phyloP scores from a whole-genome alignment of 768 basidiomycete species.

The Calocybe gangraenosa region DNA sequence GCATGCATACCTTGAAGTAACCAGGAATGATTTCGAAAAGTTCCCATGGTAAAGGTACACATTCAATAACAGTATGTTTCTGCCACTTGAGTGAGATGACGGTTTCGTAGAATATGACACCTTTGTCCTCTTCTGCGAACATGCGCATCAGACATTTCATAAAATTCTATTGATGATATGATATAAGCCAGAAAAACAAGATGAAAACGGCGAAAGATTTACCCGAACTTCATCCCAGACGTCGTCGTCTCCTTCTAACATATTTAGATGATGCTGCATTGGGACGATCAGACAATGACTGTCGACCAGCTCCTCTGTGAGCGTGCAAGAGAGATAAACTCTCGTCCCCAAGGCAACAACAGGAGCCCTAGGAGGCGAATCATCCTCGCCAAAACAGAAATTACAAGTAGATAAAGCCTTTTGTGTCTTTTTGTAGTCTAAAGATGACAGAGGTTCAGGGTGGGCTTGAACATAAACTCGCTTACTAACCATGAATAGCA shows the following conservation, averaged over 20 bases:
- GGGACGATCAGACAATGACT: constrained; percentile 97
- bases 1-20: constrained; percentile 80
- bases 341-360: constrained; percentile 89
- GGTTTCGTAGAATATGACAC: constrained; percentile 94
- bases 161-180: constrained; percentile 43
- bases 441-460: constrained; percentile 5
- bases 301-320: constrained; percentile 80
- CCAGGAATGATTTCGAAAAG: constrained; percentile 84
- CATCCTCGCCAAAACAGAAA: constrained; percentile 92
- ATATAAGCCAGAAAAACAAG: background rate
- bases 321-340: constrained; percentile 86
- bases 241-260: constrained; percentile 94
- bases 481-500: constrained; percentile 81
- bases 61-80: constrained; percentile 90
- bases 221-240: constrained; percentile 97
- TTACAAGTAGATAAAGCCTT: constrained; percentile 81
- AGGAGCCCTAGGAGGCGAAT: constrained; percentile 82
- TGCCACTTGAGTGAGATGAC: constrained; percentile 84
- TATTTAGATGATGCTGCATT: constrained; percentile 87
- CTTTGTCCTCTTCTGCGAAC: constrained; percentile 90
- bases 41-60: constrained; percentile 87
- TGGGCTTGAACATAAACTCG: background rate
- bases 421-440: constrained; percentile 96
- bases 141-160: constrained; percentile 96
- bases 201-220: constrained; percentile 22